Evolutionary conservation across 768 basidiomycete genomes (phyloP), one percentile per base, ranked within the genome.

Genomic region (Rhodocollybia butyracea): DNA sequence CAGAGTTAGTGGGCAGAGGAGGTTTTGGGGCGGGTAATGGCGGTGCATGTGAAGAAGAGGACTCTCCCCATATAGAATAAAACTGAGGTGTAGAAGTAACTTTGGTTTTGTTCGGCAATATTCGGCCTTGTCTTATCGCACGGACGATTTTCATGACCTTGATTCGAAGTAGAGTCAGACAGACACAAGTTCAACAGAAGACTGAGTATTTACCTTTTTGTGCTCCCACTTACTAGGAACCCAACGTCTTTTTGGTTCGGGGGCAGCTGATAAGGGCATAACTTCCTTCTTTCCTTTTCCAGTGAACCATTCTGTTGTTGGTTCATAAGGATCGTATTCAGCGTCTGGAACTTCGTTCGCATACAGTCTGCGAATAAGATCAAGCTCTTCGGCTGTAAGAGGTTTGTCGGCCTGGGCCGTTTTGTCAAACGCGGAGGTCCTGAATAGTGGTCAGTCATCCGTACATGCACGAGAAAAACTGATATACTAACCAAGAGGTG

Each of bases 141-240:
- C 95, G 94, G 58, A 99, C 95, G 58, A 98, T 98, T 82, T 98
- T 99, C 93, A 99, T 95, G 61, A 99, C 85, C 95, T 97, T 60
- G 21, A 63, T 48, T 12, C 15, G 45, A 54, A 24, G n/a, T 51
- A 57, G 39, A 36, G 48, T 32, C 11, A 27, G 30, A 45, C 31
- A 36, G 59, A 22, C n/a, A n/a, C n/a, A n/a, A 26, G 38, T 19
- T 30, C 2, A 46, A 31, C 17, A 42, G 32, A 13, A 17, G 34
- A 31, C 21, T 39, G 3, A 38, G 56, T 67, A 52, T n/a, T 5
- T 64, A 93, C 95, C 84, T 99, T 99, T 80, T 97, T 87, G 72
- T 97, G 98, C 73, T 98, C 97, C 97, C 97, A 99, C 76, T 95
- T 98, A 73, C 93, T 96, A 13, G 95, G 93, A 12, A 98, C 81